Percentiles rank a stretch among this genome's conserved stretches.
Evolutionary conservation across 768 basidiomycete species (phyloP).

Genomic region (Lactifluus rugatus): DNA sequence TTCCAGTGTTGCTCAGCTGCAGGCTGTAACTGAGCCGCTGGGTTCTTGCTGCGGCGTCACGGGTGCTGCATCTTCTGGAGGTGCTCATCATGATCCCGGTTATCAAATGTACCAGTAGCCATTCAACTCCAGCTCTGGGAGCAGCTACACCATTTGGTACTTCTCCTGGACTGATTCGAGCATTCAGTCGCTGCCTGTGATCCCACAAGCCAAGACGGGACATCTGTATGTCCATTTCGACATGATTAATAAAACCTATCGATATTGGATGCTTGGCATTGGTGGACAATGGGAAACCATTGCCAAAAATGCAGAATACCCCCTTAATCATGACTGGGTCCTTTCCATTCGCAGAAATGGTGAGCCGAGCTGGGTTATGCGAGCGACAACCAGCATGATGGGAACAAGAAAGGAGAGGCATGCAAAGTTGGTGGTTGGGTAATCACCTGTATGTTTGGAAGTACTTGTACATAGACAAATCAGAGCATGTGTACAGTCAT

Average conservation of each 20-base stretch:
- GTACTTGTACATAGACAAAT: too few species aligned
- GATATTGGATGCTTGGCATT: background rate
- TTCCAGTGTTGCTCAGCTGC: background rate
- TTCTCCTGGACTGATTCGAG: background rate
- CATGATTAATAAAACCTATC: background rate
- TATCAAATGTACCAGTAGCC: background rate
- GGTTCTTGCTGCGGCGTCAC: too few species aligned
- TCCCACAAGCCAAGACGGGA: background rate
- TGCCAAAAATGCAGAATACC: background rate
- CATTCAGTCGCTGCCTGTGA: background rate
- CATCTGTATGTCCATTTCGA: constrained; percentile 1
- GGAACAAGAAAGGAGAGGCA: background rate
- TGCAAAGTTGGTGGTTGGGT: background rate
- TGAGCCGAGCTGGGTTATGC: background rate
- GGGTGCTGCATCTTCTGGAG: background rate
- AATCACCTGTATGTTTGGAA: too few species aligned
- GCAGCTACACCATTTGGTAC: background rate
- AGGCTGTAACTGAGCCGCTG: background rate
- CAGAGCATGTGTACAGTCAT: too few species aligned
- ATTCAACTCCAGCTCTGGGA: background rate
- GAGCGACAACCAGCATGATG: background rate
- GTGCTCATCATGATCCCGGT: background rate
- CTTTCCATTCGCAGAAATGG: background rate
- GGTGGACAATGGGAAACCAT: background rate
- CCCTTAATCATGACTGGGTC: background rate